Conservation (phyloP, 768 basidiomycete genomes). For the Hygrocybe punicea region DNA sequence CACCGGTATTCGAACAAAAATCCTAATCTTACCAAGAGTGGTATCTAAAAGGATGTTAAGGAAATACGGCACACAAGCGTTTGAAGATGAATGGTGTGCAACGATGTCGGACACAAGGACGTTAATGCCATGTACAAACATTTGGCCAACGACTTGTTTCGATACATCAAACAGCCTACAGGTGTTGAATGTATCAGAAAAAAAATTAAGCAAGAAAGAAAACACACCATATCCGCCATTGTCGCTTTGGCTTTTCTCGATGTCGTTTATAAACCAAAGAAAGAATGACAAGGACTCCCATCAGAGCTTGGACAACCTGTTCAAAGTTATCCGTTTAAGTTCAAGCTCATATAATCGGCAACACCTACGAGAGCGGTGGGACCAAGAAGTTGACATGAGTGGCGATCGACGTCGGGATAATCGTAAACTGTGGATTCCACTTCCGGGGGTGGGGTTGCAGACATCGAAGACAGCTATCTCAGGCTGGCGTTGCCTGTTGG, state of each 20-base stretch:
- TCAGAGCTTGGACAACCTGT: slow-evolving; percentile 77
- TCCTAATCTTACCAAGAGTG: slow-evolving; percentile 66
- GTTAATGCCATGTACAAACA: slow-evolving; percentile 77
- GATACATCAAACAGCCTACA: slow-evolving; percentile 86
- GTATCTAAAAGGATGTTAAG: slow-evolving; percentile 91
- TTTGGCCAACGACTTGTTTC: slow-evolving; percentile 85
- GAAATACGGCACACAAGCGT: slow-evolving; percentile 91
- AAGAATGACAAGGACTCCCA: slow-evolving; percentile 88
- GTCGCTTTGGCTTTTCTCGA: slow-evolving; percentile 77
- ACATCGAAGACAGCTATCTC: slow-evolving; percentile 1
- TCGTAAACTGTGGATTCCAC: slow-evolving; percentile 17
- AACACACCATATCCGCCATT: slow-evolving; percentile 87
- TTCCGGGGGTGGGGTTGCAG: background rate
- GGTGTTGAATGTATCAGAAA: background rate
- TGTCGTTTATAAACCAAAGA: slow-evolving; percentile 88
- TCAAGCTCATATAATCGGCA: slow-evolving; percentile 34
- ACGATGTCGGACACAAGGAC: slow-evolving; percentile 75
- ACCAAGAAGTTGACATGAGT: slow-evolving; percentile 51
- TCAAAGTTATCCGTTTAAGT: slow-evolving; percentile 48
- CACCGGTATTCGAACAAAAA: background rate
- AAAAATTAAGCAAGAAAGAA: slow-evolving; percentile 11
- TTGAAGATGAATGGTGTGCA: slow-evolving; percentile 64
- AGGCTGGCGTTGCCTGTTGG: background rate
- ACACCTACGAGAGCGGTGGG: slow-evolving; percentile 47
- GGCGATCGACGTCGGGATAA: slow-evolving; percentile 44